A percentile compares a stretch with the other conserved stretches of the same genome.
These are phyloP conservation scores for Suillus brevipes DNA, from an alignment of 768 basidiomycete species.

Conservation along the genomic window DNA sequence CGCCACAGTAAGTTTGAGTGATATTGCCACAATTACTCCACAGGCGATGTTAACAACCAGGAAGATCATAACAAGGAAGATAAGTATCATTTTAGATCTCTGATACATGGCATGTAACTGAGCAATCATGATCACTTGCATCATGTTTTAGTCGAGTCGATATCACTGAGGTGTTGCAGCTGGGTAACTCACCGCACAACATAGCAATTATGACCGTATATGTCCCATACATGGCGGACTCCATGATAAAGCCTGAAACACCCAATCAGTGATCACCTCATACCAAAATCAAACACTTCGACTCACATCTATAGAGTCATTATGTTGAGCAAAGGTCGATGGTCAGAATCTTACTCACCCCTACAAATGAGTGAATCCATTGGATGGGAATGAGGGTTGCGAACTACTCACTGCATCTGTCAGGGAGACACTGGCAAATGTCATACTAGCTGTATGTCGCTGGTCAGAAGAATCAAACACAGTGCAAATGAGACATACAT, in stretches of 20 bases:
- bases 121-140: neutral
- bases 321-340: neutral
- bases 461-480: too few species aligned
- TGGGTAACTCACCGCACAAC: neutral
- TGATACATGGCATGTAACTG: too few species aligned
- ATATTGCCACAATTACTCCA: too few species aligned
- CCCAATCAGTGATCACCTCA: neutral
- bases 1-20: too few species aligned
- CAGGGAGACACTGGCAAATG: neutral
- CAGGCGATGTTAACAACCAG: too few species aligned
- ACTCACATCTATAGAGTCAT: neutral
- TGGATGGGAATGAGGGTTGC: neutral
- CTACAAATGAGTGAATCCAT: neutral
- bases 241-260: neutral
- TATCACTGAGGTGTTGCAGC: neutral
- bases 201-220: neutral
- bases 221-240: neutral
- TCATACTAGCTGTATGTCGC: neutral
- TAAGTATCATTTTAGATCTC: too few species aligned
- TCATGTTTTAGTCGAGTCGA: neutral
- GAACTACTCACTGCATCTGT: neutral
- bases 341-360: neutral
- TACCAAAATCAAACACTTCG: neutral
- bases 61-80: too few species aligned
- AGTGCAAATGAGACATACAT: too few species aligned